A percentile compares a stretch with the other conserved stretches of the same genome.
phyloP scores from a whole-genome alignment of 371 early-diverging fungal species.

The Apophysomyces sp. region DNA sequence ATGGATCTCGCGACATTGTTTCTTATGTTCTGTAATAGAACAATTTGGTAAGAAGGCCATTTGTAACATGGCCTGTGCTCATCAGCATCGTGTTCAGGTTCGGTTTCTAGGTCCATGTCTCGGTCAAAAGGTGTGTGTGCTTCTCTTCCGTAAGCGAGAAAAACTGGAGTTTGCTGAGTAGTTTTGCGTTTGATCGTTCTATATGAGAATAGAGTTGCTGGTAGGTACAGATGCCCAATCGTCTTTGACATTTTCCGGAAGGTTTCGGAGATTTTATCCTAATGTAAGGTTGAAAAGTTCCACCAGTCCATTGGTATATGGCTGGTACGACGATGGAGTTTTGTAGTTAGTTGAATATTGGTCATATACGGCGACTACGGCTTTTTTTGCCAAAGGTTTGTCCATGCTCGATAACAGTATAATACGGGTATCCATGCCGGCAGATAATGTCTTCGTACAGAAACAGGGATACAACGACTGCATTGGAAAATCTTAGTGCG shows the following conservation, averaged over 20 bases:
- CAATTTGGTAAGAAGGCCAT: too few relatives aligned
- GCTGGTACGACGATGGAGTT: background rate
- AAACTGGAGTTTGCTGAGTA: background rate
- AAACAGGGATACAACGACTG: background rate
- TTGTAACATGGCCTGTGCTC: background rate
- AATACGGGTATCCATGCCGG: constrained; percentile 1
- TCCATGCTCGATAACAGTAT: constrained; percentile 6
- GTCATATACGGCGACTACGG: background rate
- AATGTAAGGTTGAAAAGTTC: constrained; percentile 5
- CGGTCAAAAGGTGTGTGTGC: background rate
- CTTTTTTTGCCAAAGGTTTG: background rate
- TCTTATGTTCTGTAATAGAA: background rate
- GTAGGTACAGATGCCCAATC: too few relatives aligned
- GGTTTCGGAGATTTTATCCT: background rate
- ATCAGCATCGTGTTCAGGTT: background rate
- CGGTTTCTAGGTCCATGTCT: background rate
- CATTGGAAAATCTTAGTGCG: background rate
- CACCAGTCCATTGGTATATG: constrained; percentile 1
- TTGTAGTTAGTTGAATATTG: background rate
- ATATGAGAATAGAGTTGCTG: background rate
- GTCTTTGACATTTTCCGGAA: background rate
- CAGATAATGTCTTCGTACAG: constrained; percentile 6
- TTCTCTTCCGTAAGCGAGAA: background rate
- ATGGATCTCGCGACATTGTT: background rate
- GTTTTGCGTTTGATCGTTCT: background rate